Evolutionary conservation across 2,329 filamentous ascomycete species (phyloP), one percentile per base, ranked within the genome.

Genomic region (Coleophoma eucalyptorum): DNA sequence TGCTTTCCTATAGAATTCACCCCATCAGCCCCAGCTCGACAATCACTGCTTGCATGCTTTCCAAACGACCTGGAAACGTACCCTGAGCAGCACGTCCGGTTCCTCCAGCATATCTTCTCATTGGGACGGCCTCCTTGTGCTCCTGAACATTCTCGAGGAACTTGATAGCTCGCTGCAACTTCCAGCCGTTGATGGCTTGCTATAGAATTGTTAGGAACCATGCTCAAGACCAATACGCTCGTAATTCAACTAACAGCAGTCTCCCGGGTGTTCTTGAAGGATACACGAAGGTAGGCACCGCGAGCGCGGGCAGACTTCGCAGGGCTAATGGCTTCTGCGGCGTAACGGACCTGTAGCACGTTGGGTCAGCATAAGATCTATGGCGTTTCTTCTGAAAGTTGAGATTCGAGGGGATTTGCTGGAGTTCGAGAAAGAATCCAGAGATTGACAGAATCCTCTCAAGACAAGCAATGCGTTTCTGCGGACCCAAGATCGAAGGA

Each of bases 261-360:
- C 84, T 99, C 95, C 72, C 94, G 91, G 74, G 94, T 99, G 87
- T 99, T 99, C 88, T 99, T 99, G 90, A 97, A 99, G 68, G 90
- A 96, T 68, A 97, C 93, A 74, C 94, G 91, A 69, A 99, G 89
- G 84, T 97, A 99, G 75, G 92, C 91, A 78, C 95, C 94, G 79
- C 94, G 92, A 73, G 93, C 89, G 81, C 93, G 90, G 77, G 94
- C 94, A 80, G 90, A 96, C 85, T 96, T 97, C 67, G 86, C 83
- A 76, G 86, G 79, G 69, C 87, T 81, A 74, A 95, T 93, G 74
- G 91, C 83, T 72, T 86, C 89, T 73, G 89, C 89, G 78, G 90
- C 90, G 91, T 97, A 97, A 78, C 92, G 90, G 83, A 96, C 90
- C 91, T 95, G 49, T 31, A 37, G 19, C 35, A 21, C 21, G 20